Percentiles rank a stretch among this genome's conserved stretches.
These are phyloP conservation scores for Dactylis glomerata DNA, from an alignment of 176 grass and related monocot genomes.

Conservation along the genomic window DNA sequence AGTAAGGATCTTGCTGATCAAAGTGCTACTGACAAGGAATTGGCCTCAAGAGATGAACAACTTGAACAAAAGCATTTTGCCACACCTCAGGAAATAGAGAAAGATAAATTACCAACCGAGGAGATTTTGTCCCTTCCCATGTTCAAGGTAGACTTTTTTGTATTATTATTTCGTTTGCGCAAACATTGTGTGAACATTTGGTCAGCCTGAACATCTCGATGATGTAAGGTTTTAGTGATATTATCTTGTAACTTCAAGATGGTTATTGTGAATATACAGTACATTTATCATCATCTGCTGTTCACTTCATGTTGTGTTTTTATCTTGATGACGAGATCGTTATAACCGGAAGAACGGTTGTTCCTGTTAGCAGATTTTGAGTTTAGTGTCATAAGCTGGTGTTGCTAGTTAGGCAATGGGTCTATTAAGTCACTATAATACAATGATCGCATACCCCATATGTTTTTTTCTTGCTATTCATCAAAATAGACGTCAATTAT, in stretches of 20 bases:
- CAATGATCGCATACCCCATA: not conserved
- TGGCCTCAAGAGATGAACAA: conserved; percentile 33
- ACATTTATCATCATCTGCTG: not conserved
- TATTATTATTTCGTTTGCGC: conserved; percentile 22
- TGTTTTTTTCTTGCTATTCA: not conserved
- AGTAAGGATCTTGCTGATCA: conserved; percentile 38
- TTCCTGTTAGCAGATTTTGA: not conserved
- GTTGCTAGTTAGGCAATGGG: not conserved
- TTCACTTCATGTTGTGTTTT: conserved; percentile 2
- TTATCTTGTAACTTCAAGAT: not conserved
- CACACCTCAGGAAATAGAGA: conserved; percentile 72
- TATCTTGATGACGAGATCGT: conserved; percentile 3
- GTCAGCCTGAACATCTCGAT: not conserved
- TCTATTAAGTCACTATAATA: not conserved
- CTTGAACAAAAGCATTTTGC: conserved; percentile 55
- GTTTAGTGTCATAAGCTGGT: conserved; percentile 14
- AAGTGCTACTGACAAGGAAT: conserved; percentile 34
- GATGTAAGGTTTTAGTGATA: not conserved
- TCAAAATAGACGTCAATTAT: not conserved
- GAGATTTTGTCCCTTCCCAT: conserved; percentile 95
- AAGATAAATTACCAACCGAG: conserved; percentile 70
- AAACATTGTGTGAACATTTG: not conserved
- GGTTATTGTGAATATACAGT: conserved; percentile 11
- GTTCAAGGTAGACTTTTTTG: conserved; percentile 70
- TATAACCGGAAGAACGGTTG: not conserved